A percentile compares a stretch with the other conserved stretches of the same genome.
These are phyloP conservation scores for Datisca glomerata DNA, from an alignment of 306 rosid species.

Conservation along the genomic window DNA sequence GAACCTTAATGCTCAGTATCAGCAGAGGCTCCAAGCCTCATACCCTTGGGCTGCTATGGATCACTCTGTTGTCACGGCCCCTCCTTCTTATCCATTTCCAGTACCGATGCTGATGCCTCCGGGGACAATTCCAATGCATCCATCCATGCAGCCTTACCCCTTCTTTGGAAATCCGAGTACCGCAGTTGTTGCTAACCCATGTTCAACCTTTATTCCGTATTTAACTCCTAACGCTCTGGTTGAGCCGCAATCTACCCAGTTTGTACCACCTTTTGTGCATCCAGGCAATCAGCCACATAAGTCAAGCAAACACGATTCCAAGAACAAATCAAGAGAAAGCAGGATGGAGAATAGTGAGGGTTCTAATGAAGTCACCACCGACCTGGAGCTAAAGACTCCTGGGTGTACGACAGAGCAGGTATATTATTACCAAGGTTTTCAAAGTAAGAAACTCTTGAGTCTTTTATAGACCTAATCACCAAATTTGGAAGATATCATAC, in stretches of 20 bases:
- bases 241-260: constrained; percentile 54
- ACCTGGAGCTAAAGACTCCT: constrained; percentile 71
- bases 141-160: constrained; percentile 31
- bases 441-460: neutral
- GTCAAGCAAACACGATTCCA: constrained; percentile 38
- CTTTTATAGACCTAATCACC: neutral
- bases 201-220: constrained; percentile 62
- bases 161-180: constrained; percentile 24
- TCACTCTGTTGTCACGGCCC: constrained; percentile 28
- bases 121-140: constrained; percentile 31
- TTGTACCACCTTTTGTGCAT: constrained; percentile 32
- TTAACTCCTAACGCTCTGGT: constrained; percentile 43
- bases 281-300: constrained; percentile 34
- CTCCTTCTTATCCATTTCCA: constrained; percentile 36
- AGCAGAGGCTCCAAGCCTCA: constrained; percentile 19
- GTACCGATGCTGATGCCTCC: constrained; percentile 30
- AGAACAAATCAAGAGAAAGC: constrained; percentile 45
- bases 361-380: constrained; percentile 50
- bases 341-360: constrained; percentile 33
- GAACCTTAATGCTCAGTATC: constrained; percentile 29
- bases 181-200: constrained; percentile 23
- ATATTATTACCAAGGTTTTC: no score
- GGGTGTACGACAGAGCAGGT: constrained; percentile 74
- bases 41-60: constrained; percentile 37
- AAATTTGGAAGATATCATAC: constrained; percentile 8